Evolutionary conservation across 1,284 basidiomycete species (phyloP).

Genomic region (Ganoderma meredithae): DNA sequence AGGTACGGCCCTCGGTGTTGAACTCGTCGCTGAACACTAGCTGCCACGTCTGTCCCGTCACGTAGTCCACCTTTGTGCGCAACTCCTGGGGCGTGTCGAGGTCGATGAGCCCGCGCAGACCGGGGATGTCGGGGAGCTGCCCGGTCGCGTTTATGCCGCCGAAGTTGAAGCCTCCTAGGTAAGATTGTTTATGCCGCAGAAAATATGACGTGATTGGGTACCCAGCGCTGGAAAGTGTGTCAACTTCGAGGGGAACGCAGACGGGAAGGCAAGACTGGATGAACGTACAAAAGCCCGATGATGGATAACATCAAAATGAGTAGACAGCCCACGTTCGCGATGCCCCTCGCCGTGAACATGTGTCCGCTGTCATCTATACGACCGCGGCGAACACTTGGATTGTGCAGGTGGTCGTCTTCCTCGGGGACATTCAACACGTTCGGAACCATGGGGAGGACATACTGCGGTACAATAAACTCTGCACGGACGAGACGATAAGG

Average conservation of each 20-base stretch:
- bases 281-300: conserved; percentile 75
- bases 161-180: conserved; percentile 74
- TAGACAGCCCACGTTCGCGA: conserved; percentile 83
- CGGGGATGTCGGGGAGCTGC: conserved; percentile 68
- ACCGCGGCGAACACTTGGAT: conserved; percentile 78
- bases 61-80: conserved; percentile 65
- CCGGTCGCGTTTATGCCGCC: conserved; percentile 85
- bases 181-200: conserved; percentile 45
- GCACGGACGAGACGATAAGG: conserved; percentile 36
- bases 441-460: conserved; percentile 73
- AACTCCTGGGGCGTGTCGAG: conserved; percentile 71
- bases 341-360: conserved; percentile 77
- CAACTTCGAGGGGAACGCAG: neutral
- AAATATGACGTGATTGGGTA: conserved; percentile 5
- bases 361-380: conserved; percentile 59
- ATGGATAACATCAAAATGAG: conserved; percentile 66
- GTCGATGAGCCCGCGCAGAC: conserved; percentile 79
- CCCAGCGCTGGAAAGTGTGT: neutral
- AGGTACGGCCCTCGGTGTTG: conserved; percentile 1
- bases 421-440: conserved; percentile 65
- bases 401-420: conserved; percentile 76
- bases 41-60: conserved; percentile 56
- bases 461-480: conserved; percentile 72
- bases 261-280: conserved; percentile 11
- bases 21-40: conserved; percentile 67